These are phyloP conservation scores for Daedaleopsis sinensis DNA, from an alignment of 768 basidiomycete genomes.

Conservation along the genomic window DNA sequence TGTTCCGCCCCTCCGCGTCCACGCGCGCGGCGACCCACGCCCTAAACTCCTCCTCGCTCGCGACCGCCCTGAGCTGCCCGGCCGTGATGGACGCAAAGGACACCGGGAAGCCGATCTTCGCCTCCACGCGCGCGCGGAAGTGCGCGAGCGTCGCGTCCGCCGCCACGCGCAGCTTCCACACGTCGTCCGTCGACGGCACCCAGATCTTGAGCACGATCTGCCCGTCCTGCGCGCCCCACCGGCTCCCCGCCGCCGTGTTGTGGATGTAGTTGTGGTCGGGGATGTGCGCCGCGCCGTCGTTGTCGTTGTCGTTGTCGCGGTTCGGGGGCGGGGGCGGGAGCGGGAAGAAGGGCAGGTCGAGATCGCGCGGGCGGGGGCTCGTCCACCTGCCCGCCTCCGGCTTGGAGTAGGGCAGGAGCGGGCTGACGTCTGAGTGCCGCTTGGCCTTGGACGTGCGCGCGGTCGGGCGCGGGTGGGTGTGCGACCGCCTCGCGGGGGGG, in stretches of 20 bases:
- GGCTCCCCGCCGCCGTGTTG: conserved; percentile 1
- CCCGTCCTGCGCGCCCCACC: conserved; percentile 38
- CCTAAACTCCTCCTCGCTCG: conserved; percentile 36
- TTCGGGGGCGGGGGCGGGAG: background rate
- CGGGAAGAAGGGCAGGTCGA: background rate
- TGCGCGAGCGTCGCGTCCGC: conserved; percentile 32
- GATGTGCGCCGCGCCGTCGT: background rate
- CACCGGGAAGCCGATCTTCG: conserved; percentile 41
- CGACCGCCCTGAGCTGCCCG: conserved; percentile 20
- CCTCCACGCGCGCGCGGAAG: conserved; percentile 35
- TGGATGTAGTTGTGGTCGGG: no score
- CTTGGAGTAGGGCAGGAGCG: conserved; percentile 13
- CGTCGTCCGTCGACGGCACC: conserved; percentile 42
- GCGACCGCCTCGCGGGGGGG: background rate
- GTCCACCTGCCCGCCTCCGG: conserved; percentile 4
- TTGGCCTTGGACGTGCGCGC: no score
- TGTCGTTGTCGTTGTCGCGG: no score
- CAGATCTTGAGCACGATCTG: conserved; percentile 43
- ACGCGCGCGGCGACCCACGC: conserved; percentile 38
- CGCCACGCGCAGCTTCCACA: conserved; percentile 42
- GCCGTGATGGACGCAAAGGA: conserved; percentile 35
- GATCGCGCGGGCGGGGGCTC: conserved; percentile 5
- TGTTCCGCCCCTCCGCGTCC: conserved; percentile 36
- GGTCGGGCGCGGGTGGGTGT: background rate
- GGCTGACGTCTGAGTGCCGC: background rate